Percentiles rank a stretch among this genome's conserved stretches.
These are phyloP conservation scores for Paramecium biaurelia DNA, from an alignment of 73 alveolate species.

Conservation along the genomic window DNA sequence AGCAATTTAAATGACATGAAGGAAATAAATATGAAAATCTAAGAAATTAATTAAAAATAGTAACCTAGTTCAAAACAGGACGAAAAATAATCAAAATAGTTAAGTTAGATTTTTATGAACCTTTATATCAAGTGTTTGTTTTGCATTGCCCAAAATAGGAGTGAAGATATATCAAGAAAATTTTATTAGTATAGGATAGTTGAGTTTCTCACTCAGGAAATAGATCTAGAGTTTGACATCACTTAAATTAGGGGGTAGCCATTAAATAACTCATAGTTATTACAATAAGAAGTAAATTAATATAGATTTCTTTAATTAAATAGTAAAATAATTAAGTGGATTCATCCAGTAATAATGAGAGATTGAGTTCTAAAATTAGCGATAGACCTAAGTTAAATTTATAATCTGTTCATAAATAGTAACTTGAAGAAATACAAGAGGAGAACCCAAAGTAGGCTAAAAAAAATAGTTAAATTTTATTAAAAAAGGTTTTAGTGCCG, in stretches of 20 bases:
- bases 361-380: conserved; percentile 48
- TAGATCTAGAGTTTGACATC: conserved; percentile 95
- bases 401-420: not conserved
- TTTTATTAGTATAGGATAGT: conserved; percentile 90
- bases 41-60: conserved; percentile 35
- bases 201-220: conserved; percentile 90
- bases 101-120: conserved; percentile 83
- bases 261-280: not conserved
- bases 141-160: conserved; percentile 90
- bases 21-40: conserved; percentile 50
- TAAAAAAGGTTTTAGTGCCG: conserved; percentile 42
- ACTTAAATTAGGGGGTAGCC: conserved; percentile 77
- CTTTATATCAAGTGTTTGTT: conserved; percentile 91
- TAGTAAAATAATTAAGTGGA: not conserved
- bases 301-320: not conserved
- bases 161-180: conserved; percentile 92
- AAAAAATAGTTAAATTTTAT: not conserved
- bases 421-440: not conserved
- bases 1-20: conserved; percentile 57
- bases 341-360: conserved; percentile 26
- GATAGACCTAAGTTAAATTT: conserved; percentile 3
- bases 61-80: conserved; percentile 73
- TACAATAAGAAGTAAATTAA: not conserved
- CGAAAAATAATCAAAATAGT: conserved; percentile 73
- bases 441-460: not conserved